A percentile compares a stretch with the other conserved stretches of the same genome.
Conservation (phyloP, 2,329 filamentous ascomycete species). For the Verticillium isaacii region DNA sequence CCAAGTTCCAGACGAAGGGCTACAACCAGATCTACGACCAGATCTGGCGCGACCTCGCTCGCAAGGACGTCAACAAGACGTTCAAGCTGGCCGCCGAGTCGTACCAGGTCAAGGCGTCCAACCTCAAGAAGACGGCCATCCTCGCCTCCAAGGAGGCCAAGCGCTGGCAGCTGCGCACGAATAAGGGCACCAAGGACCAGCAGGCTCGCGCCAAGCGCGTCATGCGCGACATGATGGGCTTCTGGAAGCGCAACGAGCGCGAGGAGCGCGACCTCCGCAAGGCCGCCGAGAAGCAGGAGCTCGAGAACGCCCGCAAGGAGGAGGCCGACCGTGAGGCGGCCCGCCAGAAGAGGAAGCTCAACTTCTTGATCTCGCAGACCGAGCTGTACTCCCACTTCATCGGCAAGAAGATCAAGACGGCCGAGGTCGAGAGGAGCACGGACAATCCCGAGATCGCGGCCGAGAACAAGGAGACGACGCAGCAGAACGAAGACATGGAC, state of each 20-base stretch:
- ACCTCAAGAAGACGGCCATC: constrained; percentile 95
- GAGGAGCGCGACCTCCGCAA: constrained; percentile 94
- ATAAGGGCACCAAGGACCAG: constrained; percentile 97
- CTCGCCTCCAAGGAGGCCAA: constrained; percentile 95
- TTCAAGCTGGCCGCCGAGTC: constrained; percentile 84
- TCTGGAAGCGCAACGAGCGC: constrained; percentile 98
- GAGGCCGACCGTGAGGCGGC: constrained; percentile 97
- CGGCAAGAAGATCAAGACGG: constrained; percentile 97
- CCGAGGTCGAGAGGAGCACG: constrained; percentile 86
- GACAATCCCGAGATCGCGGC: constrained; percentile 70
- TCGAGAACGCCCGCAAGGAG: constrained; percentile 93
- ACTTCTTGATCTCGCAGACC: constrained; percentile 98
- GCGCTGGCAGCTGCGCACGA: constrained; percentile 94
- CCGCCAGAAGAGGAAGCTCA: constrained; percentile 95
- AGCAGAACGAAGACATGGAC: constrained; percentile 36
- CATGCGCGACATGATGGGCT: constrained; percentile 99
- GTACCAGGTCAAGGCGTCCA: constrained; percentile 82
- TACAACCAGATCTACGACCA: constrained; percentile 98
- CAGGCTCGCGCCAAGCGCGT: constrained; percentile 95
- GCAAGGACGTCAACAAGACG: constrained; percentile 90
- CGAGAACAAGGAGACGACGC: constrained; percentile 38
- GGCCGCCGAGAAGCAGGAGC: constrained; percentile 89
- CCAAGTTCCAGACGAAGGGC: constrained; percentile 78
- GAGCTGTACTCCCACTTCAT: constrained; percentile 99
- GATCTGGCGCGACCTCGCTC: constrained; percentile 91